Evolutionary conservation across 345 rosid genomes (phyloP), one percentile per base, ranked within the genome.

Genomic region (Syzygium aqueum): DNA sequence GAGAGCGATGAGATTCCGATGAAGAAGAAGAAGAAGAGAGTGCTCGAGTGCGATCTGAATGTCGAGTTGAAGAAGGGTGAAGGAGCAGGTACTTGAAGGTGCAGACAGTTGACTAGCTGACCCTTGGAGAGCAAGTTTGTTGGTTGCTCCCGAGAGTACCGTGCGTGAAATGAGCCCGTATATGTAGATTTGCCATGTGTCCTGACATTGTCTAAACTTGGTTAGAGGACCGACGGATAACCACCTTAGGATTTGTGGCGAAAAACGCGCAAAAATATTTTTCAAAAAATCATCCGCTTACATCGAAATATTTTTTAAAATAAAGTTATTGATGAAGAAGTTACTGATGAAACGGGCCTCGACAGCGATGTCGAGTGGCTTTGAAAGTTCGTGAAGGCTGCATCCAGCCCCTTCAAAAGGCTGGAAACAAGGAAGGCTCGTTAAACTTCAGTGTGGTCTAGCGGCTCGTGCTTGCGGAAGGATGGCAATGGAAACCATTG

Each of bases 1-100:
- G 46, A 63, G 63, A 53, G 87, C 61, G 0, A 0, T 0, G 52
- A 59, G 51, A 23, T 0, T 27, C n/a, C 51, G 51, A 40, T 25
- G 5, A 37, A 43, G 51, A 54, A 50, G 27, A 0, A 22, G 53
- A 19, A 16, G 50, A n/a, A 13, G 86, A 2, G 23, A 5, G 27
- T 2, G 11, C 49, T 73, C 27, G 49, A 73, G 80, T 73, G 23
- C 49, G 46, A 67, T 0, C 23, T 33, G 80, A 73, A 16, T 17
- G 25, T 33, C 46, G 49, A 1, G 80, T 4, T 37, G 11, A 8
- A 0, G 5, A 16, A 30, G 78, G 78, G 78, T 7, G 43, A 30
- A 30, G 11, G 77, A 30, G 77, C 37, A 16, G 5, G 7, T 30
- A 5, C 17, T 9, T 73, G 0, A 73, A 73, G 49, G 3, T 2